Base-by-base conservation (phyloP, 495 filamentous ascomycete species). In the Rhypophila decipiens region DNA sequence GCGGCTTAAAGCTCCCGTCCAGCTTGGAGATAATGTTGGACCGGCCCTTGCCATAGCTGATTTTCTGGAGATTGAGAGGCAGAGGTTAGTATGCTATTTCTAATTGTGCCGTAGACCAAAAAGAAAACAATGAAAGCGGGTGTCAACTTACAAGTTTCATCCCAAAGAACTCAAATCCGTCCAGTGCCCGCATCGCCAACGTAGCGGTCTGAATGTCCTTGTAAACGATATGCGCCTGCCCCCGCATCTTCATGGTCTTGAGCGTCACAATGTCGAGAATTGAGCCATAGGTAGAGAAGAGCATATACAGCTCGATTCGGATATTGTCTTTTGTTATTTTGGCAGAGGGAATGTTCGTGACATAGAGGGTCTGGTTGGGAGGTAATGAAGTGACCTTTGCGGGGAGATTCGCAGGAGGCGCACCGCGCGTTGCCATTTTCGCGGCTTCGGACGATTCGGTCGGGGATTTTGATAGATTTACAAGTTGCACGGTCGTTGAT, bases 211-310 rank as follows among this genome's bases (percentile, higher is more conserved):
- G 84, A 11, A 90, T 70, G 60, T 99, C 93, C 49, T 86, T 80
- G 64, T 88, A 96, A 3, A 90, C 87, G 39, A 99, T 73, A 60
- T 96, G 90, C 42, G 93, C 94, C 64, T 97, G 93, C 2, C 93
- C 93, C 29, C 94, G 86, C 85, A 95, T 90, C 68, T 89, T 90
- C 57, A 71, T 72, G 0, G 87, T 93, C 67, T 87, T 90, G 57
- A 96, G 73, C 24, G 87, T 85, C 24, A 95, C 86, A n/a, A 99
- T 83, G 60, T 97, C 93, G 40, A 99, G 78, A 12, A 99, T 86
- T 8, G 87, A 81, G 18, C 94, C 94, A 63, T 96, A 91, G 23
- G 89, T 95, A 10, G 87, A 85, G 59, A 97, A 99, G 13, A 97
- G 80, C 55, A 86, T 87, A 68, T 97, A 97, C 7, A 99, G 80